phyloP scores from a whole-genome alignment of 2,329 filamentous ascomycete genomes.

The Ascochyta viciae-villosae region DNA sequence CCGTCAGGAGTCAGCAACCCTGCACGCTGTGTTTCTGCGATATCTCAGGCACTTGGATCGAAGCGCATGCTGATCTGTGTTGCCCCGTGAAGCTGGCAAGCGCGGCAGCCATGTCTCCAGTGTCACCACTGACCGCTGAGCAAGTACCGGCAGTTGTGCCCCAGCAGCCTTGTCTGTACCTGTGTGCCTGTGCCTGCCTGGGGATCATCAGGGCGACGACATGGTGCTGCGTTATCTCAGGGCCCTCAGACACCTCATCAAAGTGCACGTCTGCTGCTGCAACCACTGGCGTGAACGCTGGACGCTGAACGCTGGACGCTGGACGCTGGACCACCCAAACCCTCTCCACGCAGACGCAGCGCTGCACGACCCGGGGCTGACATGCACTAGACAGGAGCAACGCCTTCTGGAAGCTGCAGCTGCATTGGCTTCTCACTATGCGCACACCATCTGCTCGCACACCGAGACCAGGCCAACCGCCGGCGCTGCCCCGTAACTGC shows the following conservation, averaged over 20 bases:
- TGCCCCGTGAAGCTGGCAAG: constrained; percentile 13
- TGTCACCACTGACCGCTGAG: neutral
- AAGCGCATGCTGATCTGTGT: constrained; percentile 14
- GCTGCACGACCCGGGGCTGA: constrained; percentile 6
- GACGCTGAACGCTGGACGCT: neutral
- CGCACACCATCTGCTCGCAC: neutral
- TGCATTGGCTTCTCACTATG: no score
- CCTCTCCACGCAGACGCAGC: constrained; percentile 12
- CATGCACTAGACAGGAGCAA: constrained; percentile 6
- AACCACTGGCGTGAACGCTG: no score
- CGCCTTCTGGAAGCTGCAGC: constrained; percentile 11
- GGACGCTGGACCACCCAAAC: constrained; percentile 6
- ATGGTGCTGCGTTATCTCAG: constrained; percentile 6
- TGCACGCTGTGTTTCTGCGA: constrained; percentile 13
- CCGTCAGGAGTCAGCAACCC: constrained; percentile 19
- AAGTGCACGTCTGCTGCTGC: constrained; percentile 8
- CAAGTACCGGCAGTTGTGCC: neutral
- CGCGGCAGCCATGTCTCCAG: constrained; percentile 4
- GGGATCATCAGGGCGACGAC: constrained; percentile 16
- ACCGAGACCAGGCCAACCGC: constrained; percentile 1
- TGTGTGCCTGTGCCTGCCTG: neutral
- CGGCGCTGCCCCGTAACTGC: neutral
- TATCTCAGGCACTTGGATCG: constrained; percentile 5
- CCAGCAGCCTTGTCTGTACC: neutral
- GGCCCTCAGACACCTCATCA: constrained; percentile 18